Evolutionary conservation across 2,329 filamentous ascomycete genomes (phyloP).

Genomic region (Fusarium buharicum): DNA sequence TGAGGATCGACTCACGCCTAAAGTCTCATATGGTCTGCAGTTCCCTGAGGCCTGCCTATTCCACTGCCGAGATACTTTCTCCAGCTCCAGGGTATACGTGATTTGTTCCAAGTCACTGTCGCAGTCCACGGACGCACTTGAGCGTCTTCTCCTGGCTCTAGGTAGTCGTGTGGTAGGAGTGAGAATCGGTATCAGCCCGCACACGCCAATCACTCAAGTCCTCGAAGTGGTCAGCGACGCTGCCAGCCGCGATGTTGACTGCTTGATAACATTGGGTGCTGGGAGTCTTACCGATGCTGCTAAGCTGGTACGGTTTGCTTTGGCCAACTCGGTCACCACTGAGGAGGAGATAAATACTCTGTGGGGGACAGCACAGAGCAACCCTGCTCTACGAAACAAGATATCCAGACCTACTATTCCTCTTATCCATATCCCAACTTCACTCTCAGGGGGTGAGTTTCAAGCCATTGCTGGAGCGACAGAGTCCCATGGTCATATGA

Average conservation of each 20-base stretch:
- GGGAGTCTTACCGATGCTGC: constrained; percentile 67
- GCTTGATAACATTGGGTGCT: constrained; percentile 64
- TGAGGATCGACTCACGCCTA: constrained; percentile 4
- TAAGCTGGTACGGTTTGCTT: constrained; percentile 61
- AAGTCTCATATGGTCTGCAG: constrained; percentile 14
- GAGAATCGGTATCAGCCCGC: constrained; percentile 62
- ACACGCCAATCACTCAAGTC: constrained; percentile 65
- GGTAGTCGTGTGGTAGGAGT: constrained; percentile 56
- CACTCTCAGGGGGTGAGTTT: constrained; percentile 52
- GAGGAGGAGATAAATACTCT: constrained; percentile 53
- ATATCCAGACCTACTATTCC: constrained; percentile 44
- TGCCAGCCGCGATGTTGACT: constrained; percentile 54
- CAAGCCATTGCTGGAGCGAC: constrained; percentile 47
- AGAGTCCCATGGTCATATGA: constrained; percentile 39
- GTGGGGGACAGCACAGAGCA: constrained; percentile 39
- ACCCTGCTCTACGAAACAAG: constrained; percentile 14
- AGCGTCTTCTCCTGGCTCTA: constrained; percentile 54
- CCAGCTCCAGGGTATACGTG: background rate
- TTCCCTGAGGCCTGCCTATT: constrained; percentile 18
- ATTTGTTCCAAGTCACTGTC: constrained; percentile 58
- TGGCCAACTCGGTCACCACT: constrained; percentile 59
- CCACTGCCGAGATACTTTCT: background rate
- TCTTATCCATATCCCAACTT: constrained; percentile 51
- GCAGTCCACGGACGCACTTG: constrained; percentile 57
- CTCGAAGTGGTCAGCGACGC: constrained; percentile 58